phyloP scores from a whole-genome alignment of 176 grass and related monocot species.

The Oryza coarctata region DNA sequence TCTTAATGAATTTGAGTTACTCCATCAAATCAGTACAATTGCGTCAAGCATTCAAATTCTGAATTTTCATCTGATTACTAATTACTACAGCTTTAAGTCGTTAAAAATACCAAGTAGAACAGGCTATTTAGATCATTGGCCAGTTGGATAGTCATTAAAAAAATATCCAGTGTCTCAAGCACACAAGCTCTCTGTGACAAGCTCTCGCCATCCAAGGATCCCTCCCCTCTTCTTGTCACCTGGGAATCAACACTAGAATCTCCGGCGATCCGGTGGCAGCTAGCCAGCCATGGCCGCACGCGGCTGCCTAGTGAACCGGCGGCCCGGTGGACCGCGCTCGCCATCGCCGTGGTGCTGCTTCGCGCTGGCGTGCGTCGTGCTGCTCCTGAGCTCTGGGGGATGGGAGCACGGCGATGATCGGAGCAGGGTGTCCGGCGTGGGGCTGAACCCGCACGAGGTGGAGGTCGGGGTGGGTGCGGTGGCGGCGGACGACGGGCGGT shows the following conservation, averaged over 20 bases:
- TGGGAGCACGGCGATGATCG: not conserved
- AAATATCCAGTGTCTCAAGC: not conserved
- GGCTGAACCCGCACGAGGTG: constrained; percentile 37
- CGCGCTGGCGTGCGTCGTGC: constrained; percentile 21
- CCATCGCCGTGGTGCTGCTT: constrained; percentile 47
- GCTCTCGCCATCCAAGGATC: constrained; percentile 32
- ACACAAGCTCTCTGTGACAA: not conserved
- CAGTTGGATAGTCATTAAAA: not conserved
- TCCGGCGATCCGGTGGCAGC: not conserved
- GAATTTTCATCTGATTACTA: not conserved
- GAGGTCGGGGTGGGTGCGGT: constrained; percentile 49
- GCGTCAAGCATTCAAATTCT: not conserved
- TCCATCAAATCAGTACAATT: not conserved
- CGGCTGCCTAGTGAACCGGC: not conserved
- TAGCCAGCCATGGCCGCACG: constrained; percentile 29
- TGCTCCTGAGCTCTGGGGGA: constrained; percentile 1
- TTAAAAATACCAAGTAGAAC: not conserved
- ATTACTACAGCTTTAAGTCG: not conserved
- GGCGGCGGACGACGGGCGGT: constrained; percentile 79
- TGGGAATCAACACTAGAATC: constrained; percentile 2
- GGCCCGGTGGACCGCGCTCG: not conserved
- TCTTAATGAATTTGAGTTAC: not conserved
- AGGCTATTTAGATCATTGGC: not conserved
- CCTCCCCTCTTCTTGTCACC: not conserved
- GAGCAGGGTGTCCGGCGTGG: not conserved